These are phyloP conservation scores for Asparagopsis taxiformis DNA, from an alignment of 31 red algal genomes.

Conservation along the genomic window DNA sequence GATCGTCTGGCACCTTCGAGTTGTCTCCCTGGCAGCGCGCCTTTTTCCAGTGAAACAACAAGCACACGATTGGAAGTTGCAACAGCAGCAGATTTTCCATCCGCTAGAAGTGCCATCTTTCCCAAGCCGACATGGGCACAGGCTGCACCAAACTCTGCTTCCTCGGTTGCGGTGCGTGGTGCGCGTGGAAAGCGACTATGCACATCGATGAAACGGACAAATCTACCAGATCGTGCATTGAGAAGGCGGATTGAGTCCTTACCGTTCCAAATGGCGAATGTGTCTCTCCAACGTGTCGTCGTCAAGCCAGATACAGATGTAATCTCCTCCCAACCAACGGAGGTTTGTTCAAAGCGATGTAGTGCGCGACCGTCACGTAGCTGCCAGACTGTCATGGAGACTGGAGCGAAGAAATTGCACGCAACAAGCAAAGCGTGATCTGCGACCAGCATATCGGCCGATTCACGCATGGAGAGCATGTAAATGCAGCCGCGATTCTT, in stretches of 20 bases:
- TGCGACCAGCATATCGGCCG: constrained; percentile 21
- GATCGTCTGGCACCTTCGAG: constrained; percentile 18
- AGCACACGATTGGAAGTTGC: constrained; percentile 42
- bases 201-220: not conserved
- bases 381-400: constrained; percentile 7
- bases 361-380: not conserved
- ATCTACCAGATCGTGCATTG: constrained; percentile 5
- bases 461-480: constrained; percentile 8
- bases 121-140: constrained; percentile 21
- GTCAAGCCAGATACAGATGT: constrained; percentile 18
- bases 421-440: constrained; percentile 14
- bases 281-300: not conserved
- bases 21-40: not conserved
- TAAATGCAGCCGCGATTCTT: not conserved
- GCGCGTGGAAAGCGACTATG: not conserved
- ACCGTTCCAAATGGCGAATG: constrained; percentile 23
- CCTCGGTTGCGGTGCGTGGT: constrained; percentile 17
- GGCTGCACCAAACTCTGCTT: not conserved
- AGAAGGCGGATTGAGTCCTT: constrained; percentile 1
- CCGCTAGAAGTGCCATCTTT: constrained; percentile 20
- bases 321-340: constrained; percentile 15
- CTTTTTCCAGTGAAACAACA: not conserved
- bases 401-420: constrained; percentile 12
- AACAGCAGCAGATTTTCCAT: constrained; percentile 15
- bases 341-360: constrained; percentile 3